Percentiles rank a stretch among this genome's conserved stretches.
Conservation (phyloP, 2,329 filamentous ascomycete species). For the Paecilomyces formosus region DNA sequence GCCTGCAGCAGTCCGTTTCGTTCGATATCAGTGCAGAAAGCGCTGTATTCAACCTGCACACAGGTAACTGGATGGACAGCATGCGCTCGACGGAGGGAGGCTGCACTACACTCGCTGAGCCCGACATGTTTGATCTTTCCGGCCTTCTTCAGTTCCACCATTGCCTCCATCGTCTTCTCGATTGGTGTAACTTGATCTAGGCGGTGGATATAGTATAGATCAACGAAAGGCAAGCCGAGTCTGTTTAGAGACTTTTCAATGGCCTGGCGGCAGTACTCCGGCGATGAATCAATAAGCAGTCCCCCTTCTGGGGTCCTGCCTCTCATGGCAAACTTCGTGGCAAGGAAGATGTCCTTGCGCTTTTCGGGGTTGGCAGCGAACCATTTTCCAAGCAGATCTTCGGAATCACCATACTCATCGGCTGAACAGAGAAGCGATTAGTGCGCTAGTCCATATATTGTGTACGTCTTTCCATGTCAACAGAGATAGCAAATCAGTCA, state of each 20-base stretch:
- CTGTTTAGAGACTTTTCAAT: slow-evolving; percentile 31
- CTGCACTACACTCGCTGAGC: slow-evolving; percentile 38
- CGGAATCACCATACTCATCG: slow-evolving; percentile 35
- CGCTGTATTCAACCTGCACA: slow-evolving; percentile 1
- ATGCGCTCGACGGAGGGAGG: slow-evolving; percentile 39
- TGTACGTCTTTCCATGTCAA: neutral
- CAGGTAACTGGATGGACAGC: slow-evolving; percentile 36
- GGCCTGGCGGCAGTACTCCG: slow-evolving; percentile 31
- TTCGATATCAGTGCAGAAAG: neutral
- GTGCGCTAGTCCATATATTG: neutral
- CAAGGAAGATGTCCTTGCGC: slow-evolving; percentile 41
- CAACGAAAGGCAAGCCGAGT: slow-evolving; percentile 34
- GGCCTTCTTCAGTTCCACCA: slow-evolving; percentile 33
- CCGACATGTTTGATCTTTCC: slow-evolving; percentile 46
- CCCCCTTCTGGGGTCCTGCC: slow-evolving; percentile 2
- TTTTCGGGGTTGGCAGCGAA: slow-evolving; percentile 34
- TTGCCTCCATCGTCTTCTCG: slow-evolving; percentile 25
- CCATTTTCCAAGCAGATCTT: slow-evolving; percentile 41
- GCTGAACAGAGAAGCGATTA: neutral
- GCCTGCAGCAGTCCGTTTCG: slow-evolving; percentile 14
- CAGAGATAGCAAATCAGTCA: neutral
- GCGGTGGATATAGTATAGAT: slow-evolving; percentile 37
- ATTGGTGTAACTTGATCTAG: slow-evolving; percentile 24
- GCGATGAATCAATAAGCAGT: slow-evolving; percentile 21
- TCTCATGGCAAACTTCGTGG: slow-evolving; percentile 39